Evolutionary conservation across 73 alveolate genomes (phyloP), one percentile per base, ranked within the genome.

Genomic region (Effrenium voratum): DNA sequence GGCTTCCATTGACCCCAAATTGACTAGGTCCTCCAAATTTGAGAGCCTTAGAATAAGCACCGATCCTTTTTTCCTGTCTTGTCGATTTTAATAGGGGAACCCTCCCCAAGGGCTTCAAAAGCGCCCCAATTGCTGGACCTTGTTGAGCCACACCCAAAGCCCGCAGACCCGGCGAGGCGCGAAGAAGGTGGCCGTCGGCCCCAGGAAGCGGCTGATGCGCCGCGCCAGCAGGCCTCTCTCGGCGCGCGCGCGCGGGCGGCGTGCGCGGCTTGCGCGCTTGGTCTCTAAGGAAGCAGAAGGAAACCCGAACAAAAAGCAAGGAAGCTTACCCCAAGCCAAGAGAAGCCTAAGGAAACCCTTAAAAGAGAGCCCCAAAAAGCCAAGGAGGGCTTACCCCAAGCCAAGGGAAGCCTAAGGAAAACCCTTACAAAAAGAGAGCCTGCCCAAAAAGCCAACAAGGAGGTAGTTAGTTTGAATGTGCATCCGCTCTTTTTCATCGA

Each of bases 171-270:
- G 87, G 50, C 19, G 55, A 55, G 97, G 4, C 22, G 38, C 98
- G 81, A 93, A 93, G 34, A 93, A 93, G 24, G 68, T 84, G 1
- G 93, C 98, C 22, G 52, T 57, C 8, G 59, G 4, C 40, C 93
- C 85, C 45, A 75, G 75, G 43, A 77, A 90, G 45, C 52, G 66
- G 66, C 75, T 59, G 8, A 93, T 84, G 63, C 98, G 92, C n/a
- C 98, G 77, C 5, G 98, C 98, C 93, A 93, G 16, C 85, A 76
- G 40, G 88, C 98, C 77, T 59, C 77, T 93, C 28, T 93, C 98
- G 26, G 76, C 46, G 52, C 83, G n/a, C 4, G 73, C 98, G 10
- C 92, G 98, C 32, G 98, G 98, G 34, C 98, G n/a, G n/a, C n/a
- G n/a, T n/a, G n/a, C n/a, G n/a, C n/a, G n/a, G n/a, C n/a, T n/a